phyloP scores from a whole-genome alignment of 108 stramenopile genomes.

The Aurantiochytrium sp. region DNA sequence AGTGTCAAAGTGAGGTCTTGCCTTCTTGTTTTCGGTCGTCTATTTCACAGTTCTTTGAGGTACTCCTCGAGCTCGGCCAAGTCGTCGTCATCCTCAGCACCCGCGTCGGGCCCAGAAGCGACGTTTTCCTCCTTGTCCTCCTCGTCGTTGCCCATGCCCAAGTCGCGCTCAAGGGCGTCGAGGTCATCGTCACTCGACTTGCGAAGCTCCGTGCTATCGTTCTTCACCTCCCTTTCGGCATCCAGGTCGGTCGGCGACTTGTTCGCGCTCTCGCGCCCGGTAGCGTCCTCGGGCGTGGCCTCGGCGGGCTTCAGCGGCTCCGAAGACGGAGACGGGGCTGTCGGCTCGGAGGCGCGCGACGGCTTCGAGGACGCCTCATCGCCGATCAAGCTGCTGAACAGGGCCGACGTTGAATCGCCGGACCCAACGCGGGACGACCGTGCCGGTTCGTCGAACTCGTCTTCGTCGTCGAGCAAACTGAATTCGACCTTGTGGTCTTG shows the following conservation, averaged over 20 bases:
- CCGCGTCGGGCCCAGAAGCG: too few species aligned
- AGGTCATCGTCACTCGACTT: neutral
- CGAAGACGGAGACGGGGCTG: too few species aligned
- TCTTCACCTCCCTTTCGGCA: neutral
- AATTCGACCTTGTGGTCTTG: neutral
- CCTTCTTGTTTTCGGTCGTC: too few species aligned
- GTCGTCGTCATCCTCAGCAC: neutral
- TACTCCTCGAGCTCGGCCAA: conserved; percentile 15
- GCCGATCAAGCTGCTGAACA: neutral
- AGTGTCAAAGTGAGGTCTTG: too few species aligned
- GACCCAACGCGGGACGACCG: neutral
- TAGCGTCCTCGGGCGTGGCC: too few species aligned
- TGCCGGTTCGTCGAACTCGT: neutral
- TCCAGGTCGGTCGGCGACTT: neutral
- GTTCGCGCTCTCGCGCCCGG: too few species aligned
- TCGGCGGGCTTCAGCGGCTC: too few species aligned
- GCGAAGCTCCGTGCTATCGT: neutral
- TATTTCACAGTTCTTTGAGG: neutral
- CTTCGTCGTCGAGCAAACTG: neutral
- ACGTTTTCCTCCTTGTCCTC: neutral
- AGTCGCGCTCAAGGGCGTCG: neutral
- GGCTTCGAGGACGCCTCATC: too few species aligned
- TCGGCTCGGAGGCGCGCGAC: too few species aligned
- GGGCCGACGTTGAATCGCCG: neutral
- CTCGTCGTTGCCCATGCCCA: neutral